Evolutionary conservation across 2,329 filamentous ascomycete genomes (phyloP), one percentile per base, ranked within the genome.

Genomic region (Fusarium verticillioides): DNA sequence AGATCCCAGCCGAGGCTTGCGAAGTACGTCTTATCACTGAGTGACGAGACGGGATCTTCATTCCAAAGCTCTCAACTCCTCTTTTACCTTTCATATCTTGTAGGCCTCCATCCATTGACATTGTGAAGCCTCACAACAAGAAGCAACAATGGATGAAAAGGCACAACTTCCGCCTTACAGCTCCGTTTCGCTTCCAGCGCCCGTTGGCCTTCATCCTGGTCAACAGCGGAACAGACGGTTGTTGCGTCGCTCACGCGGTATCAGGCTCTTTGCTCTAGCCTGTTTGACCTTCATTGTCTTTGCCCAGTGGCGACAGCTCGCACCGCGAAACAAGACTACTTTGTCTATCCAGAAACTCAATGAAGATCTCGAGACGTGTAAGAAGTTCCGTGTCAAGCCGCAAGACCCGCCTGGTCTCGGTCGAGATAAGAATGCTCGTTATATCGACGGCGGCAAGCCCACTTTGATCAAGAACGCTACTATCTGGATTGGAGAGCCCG

Each of bases 381-480:
- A 85, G 37, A 85, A 85, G 77, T 84, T 93, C 49, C 87, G 84
- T 40, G 81, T 82, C 50, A 87, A 85, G 74, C 90, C 90, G 0
- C 77, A 84, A 54, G 88, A 91, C 69, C 88, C 89, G 2, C 84
- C 84, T 40, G 89, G 89, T 26, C 77, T 83, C 9, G 88, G 88
- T 7, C 88, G 91, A 26, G 84, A 88, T 37, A 84, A 84, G 73
- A 93, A 90, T 78, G 89, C 89, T 26, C 86, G 91, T 53, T 91
- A 88, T 76, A 79, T 91, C 47, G 84, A 88, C 7, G 89, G 89
- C 58, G 85, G 87, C 60, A 87, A 85, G 70, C 87, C 91, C 0
- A 89, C 89, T 1, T 84, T 93, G 44, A 91, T 93, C 73, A 88
- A 85, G 69, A 93, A 93, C 77, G 91, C 91, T 9, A 90, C 88